These are phyloP conservation scores for Suillus tomentosus DNA, from an alignment of 768 basidiomycete genomes.

Conservation along the genomic window DNA sequence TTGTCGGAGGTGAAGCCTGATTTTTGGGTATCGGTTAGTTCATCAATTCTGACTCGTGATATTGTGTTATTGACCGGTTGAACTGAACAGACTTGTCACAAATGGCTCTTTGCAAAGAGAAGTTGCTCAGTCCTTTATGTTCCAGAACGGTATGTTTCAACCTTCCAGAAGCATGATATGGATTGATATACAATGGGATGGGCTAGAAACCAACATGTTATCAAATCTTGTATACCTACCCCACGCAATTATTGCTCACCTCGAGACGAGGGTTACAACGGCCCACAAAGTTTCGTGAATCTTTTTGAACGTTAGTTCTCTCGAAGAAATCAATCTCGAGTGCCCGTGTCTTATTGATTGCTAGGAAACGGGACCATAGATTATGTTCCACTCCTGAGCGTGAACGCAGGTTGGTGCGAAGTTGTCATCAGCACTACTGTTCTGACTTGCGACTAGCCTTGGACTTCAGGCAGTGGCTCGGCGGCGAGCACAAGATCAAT, in stretches of 20 bases:
- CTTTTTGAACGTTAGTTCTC: conserved; percentile 46
- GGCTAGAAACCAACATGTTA: conserved; percentile 61
- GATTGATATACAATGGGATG: conserved; percentile 1
- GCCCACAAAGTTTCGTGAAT: conserved; percentile 43
- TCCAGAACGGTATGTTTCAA: conserved; percentile 48
- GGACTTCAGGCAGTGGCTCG: conserved; percentile 70
- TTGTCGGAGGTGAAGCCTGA: conserved; percentile 60
- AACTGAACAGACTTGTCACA: conserved; percentile 69
- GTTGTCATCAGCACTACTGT: background rate
- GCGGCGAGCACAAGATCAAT: conserved; percentile 74
- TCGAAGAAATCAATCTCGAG: background rate
- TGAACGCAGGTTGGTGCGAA: conserved; percentile 47
- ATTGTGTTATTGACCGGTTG: background rate
- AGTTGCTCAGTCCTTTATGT: conserved; percentile 74
- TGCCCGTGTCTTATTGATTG: background rate
- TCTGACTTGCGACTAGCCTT: conserved; percentile 48
- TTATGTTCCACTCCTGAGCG: conserved; percentile 51
- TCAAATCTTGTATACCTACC: conserved; percentile 62
- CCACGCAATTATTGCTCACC: conserved; percentile 54
- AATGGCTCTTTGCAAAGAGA: conserved; percentile 79
- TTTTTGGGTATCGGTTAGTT: conserved; percentile 74
- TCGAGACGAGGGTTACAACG: conserved; percentile 32
- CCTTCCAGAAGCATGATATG: background rate
- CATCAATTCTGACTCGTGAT: background rate
- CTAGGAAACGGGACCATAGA: conserved; percentile 71